Conservation (phyloP, 139 green algal species). For the Chlamydomonas urium region DNA sequence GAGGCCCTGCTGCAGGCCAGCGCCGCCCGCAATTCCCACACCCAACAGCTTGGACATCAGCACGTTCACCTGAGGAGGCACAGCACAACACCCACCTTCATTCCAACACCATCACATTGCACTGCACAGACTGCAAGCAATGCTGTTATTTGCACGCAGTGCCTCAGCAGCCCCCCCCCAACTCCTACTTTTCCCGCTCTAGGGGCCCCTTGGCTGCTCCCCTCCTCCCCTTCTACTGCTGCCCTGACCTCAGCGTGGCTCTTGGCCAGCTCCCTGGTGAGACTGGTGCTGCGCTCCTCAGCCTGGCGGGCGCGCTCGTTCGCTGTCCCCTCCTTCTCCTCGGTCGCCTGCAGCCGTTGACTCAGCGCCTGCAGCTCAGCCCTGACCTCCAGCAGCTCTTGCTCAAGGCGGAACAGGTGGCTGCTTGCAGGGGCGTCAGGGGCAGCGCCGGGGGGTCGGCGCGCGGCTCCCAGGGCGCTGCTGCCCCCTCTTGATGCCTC, state of each 20-base stretch:
- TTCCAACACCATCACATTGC: no score
- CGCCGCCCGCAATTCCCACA: no score
- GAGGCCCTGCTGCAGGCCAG: no score
- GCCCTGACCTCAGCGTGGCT: slow-evolving; percentile 6
- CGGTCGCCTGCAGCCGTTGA: not conserved
- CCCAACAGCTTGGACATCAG: slow-evolving; percentile 4
- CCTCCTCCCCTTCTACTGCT: no score
- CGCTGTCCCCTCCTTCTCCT: not conserved
- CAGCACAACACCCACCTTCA: no score
- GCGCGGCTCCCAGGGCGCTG: not conserved
- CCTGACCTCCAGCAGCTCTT: not conserved
- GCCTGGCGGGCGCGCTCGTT: not conserved
- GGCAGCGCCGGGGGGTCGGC: slow-evolving; percentile 3
- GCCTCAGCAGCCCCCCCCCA: not conserved
- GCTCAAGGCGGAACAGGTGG: not conserved
- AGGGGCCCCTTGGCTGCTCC: no score
- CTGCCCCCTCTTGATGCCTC: not conserved
- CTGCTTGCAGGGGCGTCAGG: not conserved
- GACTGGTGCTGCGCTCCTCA: not conserved
- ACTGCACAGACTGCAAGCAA: no score
- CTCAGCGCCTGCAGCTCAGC: not conserved
- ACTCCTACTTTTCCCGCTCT: slow-evolving; percentile 4
- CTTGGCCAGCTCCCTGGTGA: slow-evolving; percentile 8
- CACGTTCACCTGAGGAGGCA: not conserved
- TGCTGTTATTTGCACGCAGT: no score